Percentiles rank a stretch among this genome's conserved stretches.
These are phyloP conservation scores for Nidularia sp. DNA, from an alignment of 768 basidiomycete species.

Conservation along the genomic window DNA sequence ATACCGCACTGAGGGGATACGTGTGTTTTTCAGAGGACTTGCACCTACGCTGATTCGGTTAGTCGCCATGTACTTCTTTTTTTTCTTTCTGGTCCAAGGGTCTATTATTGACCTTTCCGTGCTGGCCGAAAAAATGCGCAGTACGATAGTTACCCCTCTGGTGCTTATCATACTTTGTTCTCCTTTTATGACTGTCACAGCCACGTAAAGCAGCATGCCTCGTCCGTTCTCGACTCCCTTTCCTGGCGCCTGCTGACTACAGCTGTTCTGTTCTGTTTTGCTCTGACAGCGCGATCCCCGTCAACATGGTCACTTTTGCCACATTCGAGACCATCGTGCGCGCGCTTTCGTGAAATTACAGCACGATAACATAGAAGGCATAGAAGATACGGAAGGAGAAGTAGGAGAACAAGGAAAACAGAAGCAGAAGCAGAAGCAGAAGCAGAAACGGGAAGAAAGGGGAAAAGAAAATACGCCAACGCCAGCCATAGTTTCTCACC, in stretches of 20 bases:
- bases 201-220: background rate
- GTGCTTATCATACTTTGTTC: too few species aligned
- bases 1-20: conserved; percentile 58
- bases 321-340: conserved; percentile 64
- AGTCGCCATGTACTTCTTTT: conserved; percentile 11
- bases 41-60: conserved; percentile 79
- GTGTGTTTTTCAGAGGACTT: conserved; percentile 75
- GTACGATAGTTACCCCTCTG: too few species aligned
- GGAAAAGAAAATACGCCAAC: too few species aligned
- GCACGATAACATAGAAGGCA: too few species aligned
- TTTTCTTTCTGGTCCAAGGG: background rate
- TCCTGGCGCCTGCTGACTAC: background rate
- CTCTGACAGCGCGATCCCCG: conserved; percentile 62
- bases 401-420: too few species aligned
- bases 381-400: too few species aligned
- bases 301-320: conserved; percentile 81
- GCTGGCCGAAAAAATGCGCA: too few species aligned
- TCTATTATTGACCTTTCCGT: too few species aligned
- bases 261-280: background rate
- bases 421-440: too few species aligned
- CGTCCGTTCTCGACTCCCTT: background rate
- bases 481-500: too few species aligned
- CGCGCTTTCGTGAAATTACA: conserved; percentile 10
- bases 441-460: too few species aligned
- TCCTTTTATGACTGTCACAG: too few species aligned